Evolutionary conservation across 306 rosid genomes (phyloP), one percentile per base, ranked within the genome.

Genomic region (Lathyrus aphaca): DNA sequence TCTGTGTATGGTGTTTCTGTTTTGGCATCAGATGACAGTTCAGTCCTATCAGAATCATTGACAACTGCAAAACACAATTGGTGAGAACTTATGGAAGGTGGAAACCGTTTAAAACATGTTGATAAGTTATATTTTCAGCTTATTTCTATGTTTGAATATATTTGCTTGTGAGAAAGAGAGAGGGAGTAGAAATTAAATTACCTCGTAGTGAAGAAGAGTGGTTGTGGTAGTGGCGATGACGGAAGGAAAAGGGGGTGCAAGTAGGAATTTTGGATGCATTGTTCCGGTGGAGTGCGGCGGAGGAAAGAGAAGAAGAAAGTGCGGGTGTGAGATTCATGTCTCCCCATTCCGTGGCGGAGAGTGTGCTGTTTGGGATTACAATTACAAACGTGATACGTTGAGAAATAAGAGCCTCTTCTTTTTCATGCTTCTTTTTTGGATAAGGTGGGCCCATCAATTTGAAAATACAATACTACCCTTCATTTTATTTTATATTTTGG

Each of bases 301-400:
- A 29, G 5, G 56, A 50, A n/a, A 68, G 63, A 1, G 86, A 77
- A 78, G 69, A 74, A 79, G 86, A 87, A 82, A 81, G 66, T 45
- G 85, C 73, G 79, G 84, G 64, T 79, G 80, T 78, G 66, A 89
- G 65, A 81, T 82, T 83, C 96, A 92, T 92, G 79, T 86, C 88
- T 85, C 78, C 81, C 88, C 89, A 83, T 83, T 64, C 78, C 79
- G 85, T 55, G 69, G 70, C 54, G 17, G 16, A 63, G 38, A 45
- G 64, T 40, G 57, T 21, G 55, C 8, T 74, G 62, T 60, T 79
- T 81, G 18, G 68, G 82, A 77, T 53, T 53, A 53, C 59, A 21
- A 11, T 74, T 83, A 74, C 58, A 74, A 74, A 82, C 39, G 4
- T 37, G 63, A 77, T 21, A 23, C 42, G 49, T 50, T 71, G 70